Evolutionary conservation across 2,329 filamentous ascomycete genomes (phyloP), one percentile per base, ranked within the genome.

Genomic region (Venturia carpophila): DNA sequence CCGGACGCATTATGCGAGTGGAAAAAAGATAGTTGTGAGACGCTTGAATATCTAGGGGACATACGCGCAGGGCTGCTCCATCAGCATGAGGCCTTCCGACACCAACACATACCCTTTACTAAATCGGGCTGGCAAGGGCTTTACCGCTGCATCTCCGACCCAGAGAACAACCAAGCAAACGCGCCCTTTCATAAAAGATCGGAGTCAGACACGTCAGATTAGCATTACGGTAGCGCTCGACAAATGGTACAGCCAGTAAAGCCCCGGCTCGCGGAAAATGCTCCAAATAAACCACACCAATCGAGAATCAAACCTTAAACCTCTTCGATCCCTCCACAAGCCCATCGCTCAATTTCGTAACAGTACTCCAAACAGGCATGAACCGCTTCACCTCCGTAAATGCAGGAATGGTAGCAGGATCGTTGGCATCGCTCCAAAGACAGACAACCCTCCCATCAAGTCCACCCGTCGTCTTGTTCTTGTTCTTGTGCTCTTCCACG

Each of bases 391-490:
- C 80, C 76, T 97, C 92, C 70, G 94, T 89, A 63, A 93, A 83
- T 0, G 92, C 92, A 0, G 93, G 92, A 60, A 97, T 92, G 0
- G 82, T 81, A 3, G 85, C 87, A 2, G 77, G 75, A 43, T 79
- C 77, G 71, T 97, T 97, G 56, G 84, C 87, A 77, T 99, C 94
- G 71, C 88, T 91, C 92, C 92, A 97, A 41, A 90, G 79, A 75
- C 94, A 97, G 19, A 87, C 82, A 1, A 92, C 85, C 42, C 79
- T 82, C 1, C 92, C 90, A 68, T 80, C 82, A 42, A 91, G 71
- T 21, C 75, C 74, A 49, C 74, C 72, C n/a, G 68, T 70, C 56
- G 64, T 69, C 62, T 43, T 34, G 2, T 66, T 60, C 6, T 41
- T 41, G 10, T 41, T 41, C 39, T 10, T 34, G 30, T 34, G 2